Evolutionary conservation across 768 basidiomycete genomes (phyloP), one percentile per base, ranked within the genome.

Genomic region (Hemileccinum impolitum): DNA sequence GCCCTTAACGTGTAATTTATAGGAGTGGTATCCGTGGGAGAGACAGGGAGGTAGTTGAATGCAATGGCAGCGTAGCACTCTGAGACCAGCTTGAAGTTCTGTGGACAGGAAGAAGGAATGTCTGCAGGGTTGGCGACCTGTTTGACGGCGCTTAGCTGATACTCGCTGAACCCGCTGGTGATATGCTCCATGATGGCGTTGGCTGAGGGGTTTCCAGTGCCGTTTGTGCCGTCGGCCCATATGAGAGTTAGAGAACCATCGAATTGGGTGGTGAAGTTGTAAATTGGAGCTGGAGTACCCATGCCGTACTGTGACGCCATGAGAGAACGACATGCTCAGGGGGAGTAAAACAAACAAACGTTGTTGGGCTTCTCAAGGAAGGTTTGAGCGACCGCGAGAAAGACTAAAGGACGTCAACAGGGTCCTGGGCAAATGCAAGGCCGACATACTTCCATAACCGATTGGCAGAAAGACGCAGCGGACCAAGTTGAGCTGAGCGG

Each of bases 51-150:
- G 39, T 76, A 72, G 53, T 77, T 72, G 64, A 91, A 88, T 0
- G 75, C 67, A 13, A 91, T 63, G 2, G 73, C 87, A 1, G 81
- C 85, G 56, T 77, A 91, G 61, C 89, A 91, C 48, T 80, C 71
- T 3, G 87, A 88, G 43, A 79, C 74, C 8, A 75, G 56, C 43
- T 85, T 82, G 69, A 86, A 89, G 67, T 90, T 91, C 60, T 85
- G 79, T 8, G 81, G 86, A 60, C 89, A 91, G 30, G 69, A 62
- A 0, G 69, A 54, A 0, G 78, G 74, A 13, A 91, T 81, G 21
- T 80, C 76, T 4, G 66, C 60, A 0, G 74, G 70, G 23, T 69
- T 72, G 26, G 64, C 61, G 11, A 84, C 72, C 59, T 82, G 67
- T 46, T 72, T 71, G 31, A 91, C 74, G 3, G 71, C 71, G 4